phyloP scores from a whole-genome alignment of 2,329 filamentous ascomycete species.

The Dryadomyces quercivorus region DNA sequence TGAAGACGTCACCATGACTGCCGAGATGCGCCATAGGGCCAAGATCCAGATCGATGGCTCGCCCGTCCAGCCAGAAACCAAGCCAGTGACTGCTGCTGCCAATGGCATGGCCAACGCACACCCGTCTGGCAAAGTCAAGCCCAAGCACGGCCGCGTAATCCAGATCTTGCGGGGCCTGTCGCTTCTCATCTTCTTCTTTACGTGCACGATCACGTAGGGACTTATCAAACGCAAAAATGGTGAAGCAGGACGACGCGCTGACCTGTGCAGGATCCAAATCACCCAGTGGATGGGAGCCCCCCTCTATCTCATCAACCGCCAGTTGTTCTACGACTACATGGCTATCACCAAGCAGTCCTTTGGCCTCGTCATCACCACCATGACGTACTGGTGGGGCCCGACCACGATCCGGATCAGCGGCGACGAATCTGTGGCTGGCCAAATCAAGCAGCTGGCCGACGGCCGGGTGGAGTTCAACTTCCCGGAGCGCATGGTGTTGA shows the following conservation, averaged over 20 bases:
- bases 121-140: conserved; percentile 36
- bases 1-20: conserved; percentile 17
- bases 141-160: conserved; percentile 34
- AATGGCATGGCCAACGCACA: conserved; percentile 21
- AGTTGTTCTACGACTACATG: conserved; percentile 79
- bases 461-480: conserved; percentile 69
- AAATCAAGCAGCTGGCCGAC: conserved; percentile 57
- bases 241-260: neutral
- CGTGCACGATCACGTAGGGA: conserved; percentile 36
- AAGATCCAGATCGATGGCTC: conserved; percentile 10
- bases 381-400: conserved; percentile 82
- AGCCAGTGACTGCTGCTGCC: conserved; percentile 13
- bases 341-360: conserved; percentile 77
- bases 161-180: conserved; percentile 40
- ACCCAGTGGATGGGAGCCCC: conserved; percentile 69
- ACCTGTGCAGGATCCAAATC: conserved; percentile 39
- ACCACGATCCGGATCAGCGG: conserved; percentile 74
- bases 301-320: conserved; percentile 62
- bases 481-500: conserved; percentile 68
- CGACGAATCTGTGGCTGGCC: conserved; percentile 64
- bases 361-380: conserved; percentile 62
- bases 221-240: neutral
- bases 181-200: conserved; percentile 39
- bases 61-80: conserved; percentile 10
- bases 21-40: conserved; percentile 24